Conservation (phyloP, 768 basidiomycete genomes). For the Astraeus odoratus region DNA sequence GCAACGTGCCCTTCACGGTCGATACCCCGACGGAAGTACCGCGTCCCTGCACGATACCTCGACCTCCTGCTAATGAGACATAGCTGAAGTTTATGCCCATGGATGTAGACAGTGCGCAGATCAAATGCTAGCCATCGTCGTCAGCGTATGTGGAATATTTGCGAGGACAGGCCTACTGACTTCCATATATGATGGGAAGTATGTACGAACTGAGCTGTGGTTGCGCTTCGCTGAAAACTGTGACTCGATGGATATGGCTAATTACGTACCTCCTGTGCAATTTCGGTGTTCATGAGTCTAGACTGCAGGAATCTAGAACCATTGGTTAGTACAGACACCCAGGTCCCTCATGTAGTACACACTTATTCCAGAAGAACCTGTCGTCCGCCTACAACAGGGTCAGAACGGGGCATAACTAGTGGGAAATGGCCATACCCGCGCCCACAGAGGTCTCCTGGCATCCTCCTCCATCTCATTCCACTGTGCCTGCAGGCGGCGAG, state of each 20-base stretch:
- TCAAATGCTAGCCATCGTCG: constrained; percentile 63
- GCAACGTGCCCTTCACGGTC: constrained; percentile 86
- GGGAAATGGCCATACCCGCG: constrained; percentile 48
- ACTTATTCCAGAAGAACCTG: constrained; percentile 98
- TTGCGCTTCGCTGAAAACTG: constrained; percentile 9
- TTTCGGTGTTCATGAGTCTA: constrained; percentile 50
- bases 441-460: constrained; percentile 58
- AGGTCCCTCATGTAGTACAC: constrained; percentile 7
- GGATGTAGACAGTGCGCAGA: constrained; percentile 65
- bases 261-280: constrained; percentile 58
- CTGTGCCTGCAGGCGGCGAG: constrained; percentile 81
- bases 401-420: constrained; percentile 2
- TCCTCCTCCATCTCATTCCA: constrained; percentile 50
- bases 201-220: constrained; percentile 82
- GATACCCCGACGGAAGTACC: constrained; percentile 93
- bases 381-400: constrained; percentile 70
- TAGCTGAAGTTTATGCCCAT: constrained; percentile 73
- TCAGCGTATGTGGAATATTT: constrained; percentile 1
- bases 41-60: constrained; percentile 90
- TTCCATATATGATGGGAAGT: constrained; percentile 90
- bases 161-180: constrained; percentile 44
- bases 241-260: neutral
- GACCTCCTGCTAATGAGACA: constrained; percentile 91
- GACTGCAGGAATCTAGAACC: constrained; percentile 44
- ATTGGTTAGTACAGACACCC: constrained; percentile 4